These are phyloP conservation scores for Hyaloraphidium curvatum DNA, from an alignment of 192 early-diverging fungal genomes.

Conservation along the genomic window DNA sequence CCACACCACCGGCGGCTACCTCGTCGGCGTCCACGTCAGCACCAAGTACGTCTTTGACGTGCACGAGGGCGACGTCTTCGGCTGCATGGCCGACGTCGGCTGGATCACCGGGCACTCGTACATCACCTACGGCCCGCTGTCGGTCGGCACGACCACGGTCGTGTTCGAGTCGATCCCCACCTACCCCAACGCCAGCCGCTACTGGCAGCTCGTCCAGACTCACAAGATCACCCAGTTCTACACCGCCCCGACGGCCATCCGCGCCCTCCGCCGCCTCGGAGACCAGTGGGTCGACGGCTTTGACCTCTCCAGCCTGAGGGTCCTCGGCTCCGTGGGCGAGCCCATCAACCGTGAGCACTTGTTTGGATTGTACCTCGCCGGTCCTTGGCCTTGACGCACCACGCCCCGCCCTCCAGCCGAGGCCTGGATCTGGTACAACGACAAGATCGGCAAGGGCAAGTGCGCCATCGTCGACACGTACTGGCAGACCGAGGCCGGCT, in stretches of 20 bases:
- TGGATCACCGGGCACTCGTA: conserved; percentile 57
- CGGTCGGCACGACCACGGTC: conserved; percentile 73
- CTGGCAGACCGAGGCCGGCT: conserved; percentile 73
- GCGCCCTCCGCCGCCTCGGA: conserved; percentile 77
- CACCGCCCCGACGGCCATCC: conserved; percentile 94
- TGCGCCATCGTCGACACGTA: conserved; percentile 97
- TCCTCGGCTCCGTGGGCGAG: conserved; percentile 89
- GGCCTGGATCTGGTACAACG: conserved; percentile 94
- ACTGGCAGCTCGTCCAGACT: conserved; percentile 18
- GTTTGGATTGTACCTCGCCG: not conserved
- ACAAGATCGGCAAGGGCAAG: conserved; percentile 61
- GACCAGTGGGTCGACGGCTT: conserved; percentile 53
- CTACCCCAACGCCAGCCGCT: conserved; percentile 52
- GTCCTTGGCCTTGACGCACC: conserved; percentile 10
- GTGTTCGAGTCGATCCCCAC: conserved; percentile 89
- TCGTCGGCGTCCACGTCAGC: conserved; percentile 71
- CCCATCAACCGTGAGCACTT: conserved; percentile 50
- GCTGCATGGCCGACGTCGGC: conserved; percentile 25
- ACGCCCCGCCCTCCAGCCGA: too few species aligned
- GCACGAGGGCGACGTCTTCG: conserved; percentile 70
- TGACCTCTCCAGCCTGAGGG: conserved; percentile 64
- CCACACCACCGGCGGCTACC: conserved; percentile 85
- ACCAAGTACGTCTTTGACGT: conserved; percentile 90
- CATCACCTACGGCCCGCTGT: conserved; percentile 64
- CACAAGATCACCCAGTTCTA: conserved; percentile 76